phyloP scores from a whole-genome alignment of 805 yeast species.

The Yamadazyma ubonensis region DNA sequence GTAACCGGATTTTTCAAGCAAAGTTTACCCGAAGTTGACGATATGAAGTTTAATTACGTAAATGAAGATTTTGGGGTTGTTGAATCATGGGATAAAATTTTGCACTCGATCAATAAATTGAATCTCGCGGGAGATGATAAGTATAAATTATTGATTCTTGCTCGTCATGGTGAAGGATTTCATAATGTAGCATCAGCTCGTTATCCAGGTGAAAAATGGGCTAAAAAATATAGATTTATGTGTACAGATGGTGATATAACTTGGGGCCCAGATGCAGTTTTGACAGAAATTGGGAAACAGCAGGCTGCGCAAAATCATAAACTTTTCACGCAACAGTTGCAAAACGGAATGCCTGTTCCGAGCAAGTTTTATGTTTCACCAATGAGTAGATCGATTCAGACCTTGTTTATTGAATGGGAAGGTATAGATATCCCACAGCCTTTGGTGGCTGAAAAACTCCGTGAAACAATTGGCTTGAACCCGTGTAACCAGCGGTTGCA shows the following conservation, averaged over 20 bases:
- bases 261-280: constrained; percentile 63
- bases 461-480: constrained; percentile 64
- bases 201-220: constrained; percentile 58
- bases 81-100: constrained; percentile 40
- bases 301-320: constrained; percentile 53
- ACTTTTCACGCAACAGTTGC: constrained; percentile 43
- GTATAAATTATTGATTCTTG: constrained; percentile 52
- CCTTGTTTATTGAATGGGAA: constrained; percentile 53
- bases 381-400: constrained; percentile 57
- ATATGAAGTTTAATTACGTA: constrained; percentile 42
- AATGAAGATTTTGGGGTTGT: constrained; percentile 46
- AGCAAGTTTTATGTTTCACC: constrained; percentile 58
- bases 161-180: constrained; percentile 71
- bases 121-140: constrained; percentile 22
- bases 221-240: constrained; percentile 49
- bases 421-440: constrained; percentile 34
- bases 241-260: constrained; percentile 54
- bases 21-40: constrained; percentile 43
- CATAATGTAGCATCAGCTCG: constrained; percentile 56
- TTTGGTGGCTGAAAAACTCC: constrained; percentile 40
- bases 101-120: constrained; percentile 27
- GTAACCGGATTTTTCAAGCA: constrained; percentile 53
- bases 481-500: constrained; percentile 58
- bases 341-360: constrained; percentile 55
- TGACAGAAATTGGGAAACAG: constrained; percentile 52